These are phyloP conservation scores for Bertia moriformis DNA, from an alignment of 2,329 filamentous ascomycete species.

Conservation along the genomic window DNA sequence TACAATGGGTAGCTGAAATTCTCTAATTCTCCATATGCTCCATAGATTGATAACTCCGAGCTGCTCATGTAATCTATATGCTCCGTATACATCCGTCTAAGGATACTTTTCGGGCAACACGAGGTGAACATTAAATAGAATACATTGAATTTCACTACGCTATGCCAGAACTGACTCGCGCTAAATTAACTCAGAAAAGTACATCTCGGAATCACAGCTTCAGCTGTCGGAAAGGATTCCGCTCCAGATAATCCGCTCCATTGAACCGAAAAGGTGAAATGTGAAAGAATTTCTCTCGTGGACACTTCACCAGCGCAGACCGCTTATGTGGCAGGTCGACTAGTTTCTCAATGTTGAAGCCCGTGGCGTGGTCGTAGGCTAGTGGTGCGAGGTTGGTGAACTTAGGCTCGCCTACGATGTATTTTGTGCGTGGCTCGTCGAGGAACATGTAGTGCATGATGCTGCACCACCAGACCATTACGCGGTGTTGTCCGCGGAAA, in stretches of 20 bases:
- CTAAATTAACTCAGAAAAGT: too few relatives aligned
- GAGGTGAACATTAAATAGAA: too few relatives aligned
- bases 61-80: too few relatives aligned
- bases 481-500: constrained; percentile 44
- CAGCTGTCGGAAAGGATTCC: background rate
- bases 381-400: constrained; percentile 56
- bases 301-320: constrained; percentile 50
- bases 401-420: constrained; percentile 57
- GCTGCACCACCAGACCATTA: constrained; percentile 45
- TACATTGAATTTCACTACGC: too few relatives aligned
- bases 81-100: too few relatives aligned
- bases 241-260: background rate
- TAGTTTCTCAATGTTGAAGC: constrained; percentile 58
- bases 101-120: too few relatives aligned
- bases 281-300: constrained; percentile 57
- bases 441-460: constrained; percentile 49
- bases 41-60: too few relatives aligned
- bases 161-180: too few relatives aligned
- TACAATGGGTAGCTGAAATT: too few relatives aligned
- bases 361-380: constrained; percentile 61
- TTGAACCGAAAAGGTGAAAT: constrained; percentile 34
- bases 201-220: too few relatives aligned
- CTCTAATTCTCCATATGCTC: too few relatives aligned
- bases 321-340: constrained; percentile 62
- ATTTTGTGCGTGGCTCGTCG: constrained; percentile 40